Conservation (phyloP, 2,329 filamentous ascomycete species). For the Nemania sp. region DNA sequence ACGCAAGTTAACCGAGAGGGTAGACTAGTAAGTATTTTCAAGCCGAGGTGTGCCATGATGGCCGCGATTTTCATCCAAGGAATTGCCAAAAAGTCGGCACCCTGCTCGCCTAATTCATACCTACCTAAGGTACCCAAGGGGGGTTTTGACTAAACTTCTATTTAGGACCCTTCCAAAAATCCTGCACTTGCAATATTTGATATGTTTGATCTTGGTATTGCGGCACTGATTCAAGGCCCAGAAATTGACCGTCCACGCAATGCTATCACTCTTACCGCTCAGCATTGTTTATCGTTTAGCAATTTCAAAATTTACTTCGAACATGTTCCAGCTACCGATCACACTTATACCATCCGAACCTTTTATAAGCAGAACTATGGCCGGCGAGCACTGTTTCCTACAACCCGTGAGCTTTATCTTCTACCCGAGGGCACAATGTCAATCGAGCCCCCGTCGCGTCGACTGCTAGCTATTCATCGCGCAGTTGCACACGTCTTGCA, state of each 20-base stretch:
- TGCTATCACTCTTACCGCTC: slow-evolving; percentile 42
- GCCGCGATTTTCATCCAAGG: no score
- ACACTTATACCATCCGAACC: slow-evolving; percentile 38
- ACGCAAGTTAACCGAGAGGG: not conserved
- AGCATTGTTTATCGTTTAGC: slow-evolving; percentile 40
- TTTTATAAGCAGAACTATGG: slow-evolving; percentile 20
- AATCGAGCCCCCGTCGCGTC: slow-evolving; percentile 40
- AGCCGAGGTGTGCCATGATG: not conserved
- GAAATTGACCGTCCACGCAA: slow-evolving; percentile 49
- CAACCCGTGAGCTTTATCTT: slow-evolving; percentile 39
- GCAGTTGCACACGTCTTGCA: slow-evolving; percentile 41
- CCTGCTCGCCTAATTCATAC: no score
- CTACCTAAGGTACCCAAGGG: no score
- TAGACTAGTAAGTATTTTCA: slow-evolving; percentile 8
- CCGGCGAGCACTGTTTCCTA: slow-evolving; percentile 29
- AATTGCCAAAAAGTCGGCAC: no score
- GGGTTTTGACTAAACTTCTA: slow-evolving; percentile 12
- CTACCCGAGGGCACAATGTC: slow-evolving; percentile 34
- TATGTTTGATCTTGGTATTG: slow-evolving; percentile 47
- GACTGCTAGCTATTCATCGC: slow-evolving; percentile 41
- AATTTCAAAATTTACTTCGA: slow-evolving; percentile 41
- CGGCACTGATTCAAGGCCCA: slow-evolving; percentile 44
- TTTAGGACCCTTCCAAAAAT: slow-evolving; percentile 37
- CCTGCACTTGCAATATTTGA: slow-evolving; percentile 45
- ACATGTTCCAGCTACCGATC: slow-evolving; percentile 23